Conservation (phyloP, 1,139 yeast genomes). For the Suhomyces bokatorum region DNA sequence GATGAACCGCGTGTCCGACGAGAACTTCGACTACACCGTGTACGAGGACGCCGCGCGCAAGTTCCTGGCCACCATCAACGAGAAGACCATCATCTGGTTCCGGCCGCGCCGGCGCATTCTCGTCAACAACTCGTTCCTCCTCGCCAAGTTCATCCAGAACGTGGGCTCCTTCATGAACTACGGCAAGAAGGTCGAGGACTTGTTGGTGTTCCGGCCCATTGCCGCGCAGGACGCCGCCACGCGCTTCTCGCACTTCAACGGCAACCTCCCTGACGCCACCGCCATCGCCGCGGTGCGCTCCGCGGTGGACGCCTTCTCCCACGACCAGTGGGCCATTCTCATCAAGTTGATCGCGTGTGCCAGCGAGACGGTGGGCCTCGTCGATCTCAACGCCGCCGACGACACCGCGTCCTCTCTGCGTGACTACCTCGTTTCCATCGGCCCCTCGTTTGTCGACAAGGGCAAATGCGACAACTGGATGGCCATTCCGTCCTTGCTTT, state of each 20-base stretch:
- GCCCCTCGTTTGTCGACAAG: constrained; percentile 7
- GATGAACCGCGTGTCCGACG: constrained; percentile 2
- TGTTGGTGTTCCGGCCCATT: not conserved
- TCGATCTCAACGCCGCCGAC: constrained; percentile 25
- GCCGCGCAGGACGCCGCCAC: not conserved
- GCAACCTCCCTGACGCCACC: not conserved
- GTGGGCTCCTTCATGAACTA: constrained; percentile 6
- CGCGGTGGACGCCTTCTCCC: not conserved
- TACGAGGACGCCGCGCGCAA: not conserved
- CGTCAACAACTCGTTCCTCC: constrained; percentile 6
- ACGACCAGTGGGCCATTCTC: constrained; percentile 19
- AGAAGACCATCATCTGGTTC: constrained; percentile 1
- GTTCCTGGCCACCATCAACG: not conserved
- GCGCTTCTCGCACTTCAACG: constrained; percentile 1
- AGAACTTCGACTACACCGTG: constrained; percentile 2
- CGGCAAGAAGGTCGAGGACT: not conserved
- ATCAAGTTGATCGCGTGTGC: constrained; percentile 17
- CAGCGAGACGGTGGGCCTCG: constrained; percentile 19
- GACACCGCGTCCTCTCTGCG: constrained; percentile 1
- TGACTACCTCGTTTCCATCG: constrained; percentile 6
- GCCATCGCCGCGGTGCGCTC: not conserved
- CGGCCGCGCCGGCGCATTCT: constrained; percentile 1
- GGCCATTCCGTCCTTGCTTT: constrained; percentile 34
- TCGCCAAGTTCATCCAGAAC: constrained; percentile 1
- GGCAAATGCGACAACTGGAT: constrained; percentile 36